phyloP scores from a whole-genome alignment of 2,329 filamentous ascomycete genomes.

The Arthrinium puccinioides region DNA sequence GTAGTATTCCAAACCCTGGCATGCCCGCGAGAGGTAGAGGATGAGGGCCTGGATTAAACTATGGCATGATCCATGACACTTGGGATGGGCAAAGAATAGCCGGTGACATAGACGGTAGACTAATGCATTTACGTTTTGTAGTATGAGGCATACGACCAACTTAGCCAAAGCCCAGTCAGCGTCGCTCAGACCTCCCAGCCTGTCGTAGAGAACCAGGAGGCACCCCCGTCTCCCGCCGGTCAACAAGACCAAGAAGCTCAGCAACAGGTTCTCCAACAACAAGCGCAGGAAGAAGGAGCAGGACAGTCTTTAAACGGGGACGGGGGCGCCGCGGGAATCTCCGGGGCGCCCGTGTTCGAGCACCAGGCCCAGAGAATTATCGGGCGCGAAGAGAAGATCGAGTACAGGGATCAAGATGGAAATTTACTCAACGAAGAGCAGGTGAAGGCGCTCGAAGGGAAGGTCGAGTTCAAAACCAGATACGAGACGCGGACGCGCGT shows the following conservation, averaged over 20 bases:
- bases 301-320: constrained; percentile 18
- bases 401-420: constrained; percentile 92
- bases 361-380: constrained; percentile 39
- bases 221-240: constrained; percentile 12
- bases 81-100: background rate
- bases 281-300: constrained; percentile 9
- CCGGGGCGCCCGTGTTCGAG: constrained; percentile 40
- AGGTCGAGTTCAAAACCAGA: constrained; percentile 90
- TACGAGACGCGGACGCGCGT: constrained; percentile 92
- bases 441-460: constrained; percentile 77
- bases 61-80: too few species aligned
- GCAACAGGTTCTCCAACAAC: constrained; percentile 9
- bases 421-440: constrained; percentile 80
- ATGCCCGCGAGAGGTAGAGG: constrained; percentile 27
- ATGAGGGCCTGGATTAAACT: constrained; percentile 7
- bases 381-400: constrained; percentile 69
- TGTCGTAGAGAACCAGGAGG: constrained; percentile 11
- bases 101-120: constrained; percentile 8
- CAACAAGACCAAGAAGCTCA: constrained; percentile 5
- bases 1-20: constrained; percentile 48
- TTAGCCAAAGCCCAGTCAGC: constrained; percentile 14
- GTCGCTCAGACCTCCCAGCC: constrained; percentile 17
- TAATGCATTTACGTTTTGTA: constrained; percentile 18
- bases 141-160: constrained; percentile 41
- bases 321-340: constrained; percentile 24